phyloP scores from a whole-genome alignment of 2,329 filamentous ascomycete genomes.

The Huntiella decipiens region DNA sequence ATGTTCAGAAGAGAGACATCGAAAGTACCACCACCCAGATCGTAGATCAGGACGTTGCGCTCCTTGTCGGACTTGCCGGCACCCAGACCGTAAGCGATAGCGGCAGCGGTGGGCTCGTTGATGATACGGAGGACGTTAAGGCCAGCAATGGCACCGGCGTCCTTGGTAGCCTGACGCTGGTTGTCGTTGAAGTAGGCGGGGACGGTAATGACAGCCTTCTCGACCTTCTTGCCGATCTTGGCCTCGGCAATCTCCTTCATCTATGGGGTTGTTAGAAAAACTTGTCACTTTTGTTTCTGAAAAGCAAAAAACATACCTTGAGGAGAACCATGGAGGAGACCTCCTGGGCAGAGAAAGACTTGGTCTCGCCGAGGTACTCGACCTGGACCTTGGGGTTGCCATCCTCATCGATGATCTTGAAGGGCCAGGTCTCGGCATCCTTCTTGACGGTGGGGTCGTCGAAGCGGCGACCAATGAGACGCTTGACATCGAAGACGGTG shows the following conservation, averaged over 20 bases:
- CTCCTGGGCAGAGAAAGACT: constrained; percentile 95
- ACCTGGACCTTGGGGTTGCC: constrained; percentile 87
- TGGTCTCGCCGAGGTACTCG: constrained; percentile 83
- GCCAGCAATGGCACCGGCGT: constrained; percentile 90
- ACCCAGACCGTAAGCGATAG: constrained; percentile 95
- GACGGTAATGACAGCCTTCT: constrained; percentile 97
- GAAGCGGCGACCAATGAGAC: constrained; percentile 89
- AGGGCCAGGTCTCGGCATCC: constrained; percentile 96
- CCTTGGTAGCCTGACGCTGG: constrained; percentile 98
- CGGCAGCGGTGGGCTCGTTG: constrained; percentile 97
- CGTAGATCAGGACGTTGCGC: constrained; percentile 98
- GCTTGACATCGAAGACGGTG: constrained; percentile 99
- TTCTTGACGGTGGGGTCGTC: constrained; percentile 96
- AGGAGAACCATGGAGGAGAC: constrained; percentile 96
- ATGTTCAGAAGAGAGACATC: constrained; percentile 99
- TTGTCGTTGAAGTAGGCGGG: constrained; percentile 99
- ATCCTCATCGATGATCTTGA: constrained; percentile 86
- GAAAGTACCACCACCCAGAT: constrained; percentile 99
- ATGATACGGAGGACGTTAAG: constrained; percentile 99
- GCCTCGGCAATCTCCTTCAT: constrained; percentile 99
- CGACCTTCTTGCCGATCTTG: constrained; percentile 97
- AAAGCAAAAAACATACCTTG: constrained; percentile 64
- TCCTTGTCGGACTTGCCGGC: constrained; percentile 91
- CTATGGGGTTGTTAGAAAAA: constrained; percentile 25
- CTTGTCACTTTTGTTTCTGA: too few relatives aligned